Evolutionary conservation across 2,329 filamentous ascomycete species (phyloP).

Genomic region (Monilinia fructicola): DNA sequence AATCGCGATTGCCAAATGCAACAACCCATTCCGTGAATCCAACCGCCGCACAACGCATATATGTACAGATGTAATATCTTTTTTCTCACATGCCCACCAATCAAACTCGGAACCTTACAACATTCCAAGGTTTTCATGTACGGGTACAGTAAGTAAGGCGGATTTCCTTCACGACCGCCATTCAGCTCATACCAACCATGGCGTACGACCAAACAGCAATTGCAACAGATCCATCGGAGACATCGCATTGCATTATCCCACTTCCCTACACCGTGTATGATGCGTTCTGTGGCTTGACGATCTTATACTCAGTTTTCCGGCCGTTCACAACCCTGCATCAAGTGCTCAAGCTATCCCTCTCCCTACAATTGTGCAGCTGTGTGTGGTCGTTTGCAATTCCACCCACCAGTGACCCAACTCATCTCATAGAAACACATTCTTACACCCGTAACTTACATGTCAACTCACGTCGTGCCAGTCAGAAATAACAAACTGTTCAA

Average conservation of each 20-base stretch:
- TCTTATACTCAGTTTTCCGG: neutral
- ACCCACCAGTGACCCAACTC: too few species aligned
- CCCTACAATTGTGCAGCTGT: neutral
- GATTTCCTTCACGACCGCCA: neutral
- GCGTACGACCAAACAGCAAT: slow-evolving; percentile 2
- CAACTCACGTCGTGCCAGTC: neutral
- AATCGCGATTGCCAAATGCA: slow-evolving; percentile 1
- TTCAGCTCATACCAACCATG: slow-evolving; percentile 10
- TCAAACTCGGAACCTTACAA: neutral
- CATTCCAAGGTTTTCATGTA: neutral
- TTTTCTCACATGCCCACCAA: neutral
- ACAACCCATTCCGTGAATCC: slow-evolving; percentile 7
- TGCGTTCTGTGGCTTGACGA: neutral
- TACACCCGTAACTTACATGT: neutral
- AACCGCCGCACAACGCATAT: neutral
- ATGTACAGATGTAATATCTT: neutral
- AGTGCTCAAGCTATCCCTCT: neutral
- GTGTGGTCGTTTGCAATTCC: neutral
- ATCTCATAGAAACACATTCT: neutral
- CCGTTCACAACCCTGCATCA: neutral
- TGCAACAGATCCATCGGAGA: slow-evolving; percentile 2
- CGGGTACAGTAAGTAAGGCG: slow-evolving; percentile 3
- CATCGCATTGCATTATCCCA: neutral
- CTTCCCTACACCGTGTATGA: neutral
- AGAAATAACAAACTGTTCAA: neutral